Evolutionary conservation across 1,284 basidiomycete species (phyloP), one percentile per base, ranked within the genome.

Genomic region (Rugosomyces carneus): DNA sequence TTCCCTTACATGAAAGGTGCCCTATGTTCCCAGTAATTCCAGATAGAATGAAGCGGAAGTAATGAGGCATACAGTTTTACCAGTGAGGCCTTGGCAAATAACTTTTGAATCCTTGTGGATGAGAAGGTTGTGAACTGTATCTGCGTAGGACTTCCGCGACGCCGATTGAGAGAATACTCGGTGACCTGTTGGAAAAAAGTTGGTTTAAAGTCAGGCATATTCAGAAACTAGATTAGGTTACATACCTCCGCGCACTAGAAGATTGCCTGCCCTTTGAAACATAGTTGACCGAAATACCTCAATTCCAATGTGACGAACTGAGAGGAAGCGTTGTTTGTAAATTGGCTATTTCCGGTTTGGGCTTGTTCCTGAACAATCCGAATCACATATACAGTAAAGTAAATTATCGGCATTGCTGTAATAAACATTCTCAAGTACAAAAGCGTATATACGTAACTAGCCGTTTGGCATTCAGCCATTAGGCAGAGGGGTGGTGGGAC

Each of bases 51-150:
- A 10, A 23, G 19, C 31, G 24, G 21, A 16, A 21, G 7, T 16
- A 44, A 23, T 23, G 21, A 3, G 15, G 62, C 85, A 59, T 56
- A 91, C 93, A 51, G 95, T 99, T 84, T 97, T 98, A 66, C 96
- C 96, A 37, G 93, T 97, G 64, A 95, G 86, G 42, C 93, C 93
- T 66, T 96, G 93, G 59, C 89, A 90, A 50, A 96, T 72, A 37
- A 97, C 93, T 67, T 82, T 93, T 56, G 95, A 96, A 70, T 99
- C 91, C 67, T 93, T 93, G 71, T 92, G 81, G 64, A 97, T 89
- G 60, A 86, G 81, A 55, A 97, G 80, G 73, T 97, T 97, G 65
- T 82, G 77, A 65, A 93, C 87, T 49, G 92, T 95, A 64, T 91
- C 89, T 50, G 84, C 90, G 68, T 97, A 97, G 56, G 77, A 80